Base-by-base conservation (phyloP, 108 stramenopile genomes). In the Discostella pseudostelligera region DNA sequence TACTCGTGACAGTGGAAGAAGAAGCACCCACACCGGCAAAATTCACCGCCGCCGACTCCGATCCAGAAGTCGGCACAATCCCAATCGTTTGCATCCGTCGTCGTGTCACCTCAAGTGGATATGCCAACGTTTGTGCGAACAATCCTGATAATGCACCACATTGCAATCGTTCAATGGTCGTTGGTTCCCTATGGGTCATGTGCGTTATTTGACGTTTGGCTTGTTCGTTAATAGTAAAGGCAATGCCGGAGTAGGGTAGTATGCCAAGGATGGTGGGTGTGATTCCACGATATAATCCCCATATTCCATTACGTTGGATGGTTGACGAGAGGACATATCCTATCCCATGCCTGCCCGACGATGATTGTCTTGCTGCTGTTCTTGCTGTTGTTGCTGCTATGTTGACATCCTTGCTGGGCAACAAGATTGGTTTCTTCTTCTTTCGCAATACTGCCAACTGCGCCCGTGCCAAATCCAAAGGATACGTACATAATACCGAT, bases 1-100 rank as follows among this genome's bases (percentile, higher is more conserved):
- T 2, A 4, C 3, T 46, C 6, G 24, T 8, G 9, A 2, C 49
- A 0, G 10, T n/a, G 10, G 49, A 0, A 4, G 49, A 4, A 11
- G 49, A 50, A 8, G 49, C 9, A 10, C 3, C 25, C 49, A 69
- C 60, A 11, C 69, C 71, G 50, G 59, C 77, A 32, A 90, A 70
- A 42, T 70, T 71, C 42, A 80, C 73, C 1, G 89, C 75, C 5
- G 92, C 87, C 6, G 92, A 86, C 55, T 88, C 87, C 12, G 82
- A 74, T 2, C 87, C 91, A 14, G 72, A 69, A 10, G 83, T 83
- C 8, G 83, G 78, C 16, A 93, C 84, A 48, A 92, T 67, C 11
- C 95, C 95, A 59, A 90, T 84, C 0, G 98, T 99, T 86, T 99
- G 98, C 98, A 97, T 97, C 3, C 97, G 84, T 45, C 98, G 74